Percentiles rank a stretch among this genome's conserved stretches.
Evolutionary conservation across 108 stramenopile species (phyloP).

Genomic region (Cylindrotheca fusiformis): DNA sequence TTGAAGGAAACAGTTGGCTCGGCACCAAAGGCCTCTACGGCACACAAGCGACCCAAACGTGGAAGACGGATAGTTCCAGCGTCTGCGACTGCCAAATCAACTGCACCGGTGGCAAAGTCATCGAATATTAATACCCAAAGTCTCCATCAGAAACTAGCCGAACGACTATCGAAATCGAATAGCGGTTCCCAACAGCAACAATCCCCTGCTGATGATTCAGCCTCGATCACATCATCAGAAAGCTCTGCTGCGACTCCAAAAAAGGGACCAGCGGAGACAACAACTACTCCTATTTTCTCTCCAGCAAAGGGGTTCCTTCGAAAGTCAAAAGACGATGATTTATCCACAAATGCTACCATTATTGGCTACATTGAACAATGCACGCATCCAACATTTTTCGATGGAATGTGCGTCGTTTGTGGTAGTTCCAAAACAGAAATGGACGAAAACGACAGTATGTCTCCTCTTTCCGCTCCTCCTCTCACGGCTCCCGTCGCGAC

Average conservation of each 20-base stretch:
- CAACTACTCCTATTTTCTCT: conserved; percentile 17
- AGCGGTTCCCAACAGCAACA: background rate
- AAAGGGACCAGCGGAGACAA: background rate
- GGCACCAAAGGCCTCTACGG: background rate
- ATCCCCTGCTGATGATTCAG: conserved; percentile 1
- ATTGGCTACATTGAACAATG: conserved; percentile 67
- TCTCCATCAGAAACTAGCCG: background rate
- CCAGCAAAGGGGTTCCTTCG: conserved; percentile 25
- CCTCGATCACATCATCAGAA: background rate
- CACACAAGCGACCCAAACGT: conserved; percentile 36
- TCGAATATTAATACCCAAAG: conserved; percentile 2
- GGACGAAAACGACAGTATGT: conserved; percentile 5
- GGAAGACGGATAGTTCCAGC: conserved; percentile 10
- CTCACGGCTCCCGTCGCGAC: background rate
- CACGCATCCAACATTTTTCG: conserved; percentile 70
- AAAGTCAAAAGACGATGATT: background rate
- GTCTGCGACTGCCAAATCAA: conserved; percentile 1
- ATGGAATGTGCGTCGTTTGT: conserved; percentile 73
- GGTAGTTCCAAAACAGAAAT: conserved; percentile 26
- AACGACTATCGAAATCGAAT: background rate
- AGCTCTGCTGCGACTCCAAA: conserved; percentile 3
- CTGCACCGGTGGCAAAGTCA: background rate
- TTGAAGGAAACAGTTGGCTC: background rate
- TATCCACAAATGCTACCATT: conserved; percentile 1
- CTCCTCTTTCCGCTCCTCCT: background rate